phyloP scores from a whole-genome alignment of 1,284 basidiomycete genomes.

The Chalciporus sp. region DNA sequence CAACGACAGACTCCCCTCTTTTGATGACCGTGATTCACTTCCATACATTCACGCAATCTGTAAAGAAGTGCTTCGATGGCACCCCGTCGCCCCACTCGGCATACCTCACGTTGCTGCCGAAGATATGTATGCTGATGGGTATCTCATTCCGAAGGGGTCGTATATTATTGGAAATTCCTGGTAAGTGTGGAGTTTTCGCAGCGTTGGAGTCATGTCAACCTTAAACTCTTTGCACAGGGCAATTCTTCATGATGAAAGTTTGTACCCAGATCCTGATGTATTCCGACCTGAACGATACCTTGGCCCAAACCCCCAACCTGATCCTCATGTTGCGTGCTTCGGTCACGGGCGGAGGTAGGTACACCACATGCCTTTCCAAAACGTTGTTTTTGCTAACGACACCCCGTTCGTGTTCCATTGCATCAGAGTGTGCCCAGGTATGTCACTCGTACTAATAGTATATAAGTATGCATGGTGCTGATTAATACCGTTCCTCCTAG shows the following conservation, averaged over 20 bases:
- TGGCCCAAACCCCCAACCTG: slow-evolving; percentile 15
- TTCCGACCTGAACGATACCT: slow-evolving; percentile 32
- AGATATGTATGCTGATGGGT: slow-evolving; percentile 38
- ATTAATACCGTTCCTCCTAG: not conserved
- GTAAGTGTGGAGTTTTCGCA: slow-evolving; percentile 7
- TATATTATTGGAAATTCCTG: slow-evolving; percentile 26
- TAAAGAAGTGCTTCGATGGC: slow-evolving; percentile 30
- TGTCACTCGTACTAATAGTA: not conserved
- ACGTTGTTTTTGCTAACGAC: not conserved
- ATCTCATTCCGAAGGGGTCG: slow-evolving; percentile 43
- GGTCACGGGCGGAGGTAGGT: slow-evolving; percentile 25
- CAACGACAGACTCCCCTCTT: slow-evolving; percentile 17
- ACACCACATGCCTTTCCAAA: not conserved
- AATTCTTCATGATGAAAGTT: slow-evolving; percentile 16
- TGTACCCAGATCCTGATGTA: slow-evolving; percentile 20
- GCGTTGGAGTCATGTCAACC: not conserved
- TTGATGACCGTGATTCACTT: slow-evolving; percentile 21
- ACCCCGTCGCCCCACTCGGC: slow-evolving; percentile 14
- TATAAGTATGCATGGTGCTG: not conserved
- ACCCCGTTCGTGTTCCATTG: not conserved
- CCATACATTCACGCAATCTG: slow-evolving; percentile 29
- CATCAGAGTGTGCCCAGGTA: slow-evolving; percentile 26
- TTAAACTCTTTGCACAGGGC: slow-evolving; percentile 10
- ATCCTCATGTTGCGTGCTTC: slow-evolving; percentile 19
- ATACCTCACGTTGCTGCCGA: slow-evolving; percentile 38